Base-by-base conservation (phyloP, 2,329 filamentous ascomycete species). In the Capronia americana region DNA sequence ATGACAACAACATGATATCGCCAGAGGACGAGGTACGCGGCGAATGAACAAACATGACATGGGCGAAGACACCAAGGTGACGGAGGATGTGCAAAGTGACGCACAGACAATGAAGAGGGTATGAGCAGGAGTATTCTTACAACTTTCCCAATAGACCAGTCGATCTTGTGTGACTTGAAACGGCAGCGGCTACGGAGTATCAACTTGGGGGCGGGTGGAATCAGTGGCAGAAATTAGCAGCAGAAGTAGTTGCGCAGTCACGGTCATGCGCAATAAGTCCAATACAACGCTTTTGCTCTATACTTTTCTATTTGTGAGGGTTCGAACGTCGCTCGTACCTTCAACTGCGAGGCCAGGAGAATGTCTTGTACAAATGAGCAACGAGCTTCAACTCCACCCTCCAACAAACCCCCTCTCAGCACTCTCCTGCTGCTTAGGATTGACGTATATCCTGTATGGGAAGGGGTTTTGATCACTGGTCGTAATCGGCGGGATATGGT, bases 401-500 rank as follows among this genome's bases (percentile, higher is more conserved):
- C 92, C 90, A 3, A 61, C 46, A 80, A 94, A 92, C 1, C 46
- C 91, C 85, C 64, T 89, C 87, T 57, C 91, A 88, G 92, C 92
- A 94, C 59, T 89, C 86, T 72, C 70, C 69, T 91, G 89, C 66
- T 89, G 85, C 74, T 92, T 92, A 64, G 92, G 92, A 75, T 96
- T 95, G 66, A 98, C 88, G 68, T 90, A 86, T 75, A 98, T 96
- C 78, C 93, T 90, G 79, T 96, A 98, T 0, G 94, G 94, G 75
- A 98, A 99, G 0, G 95, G 94, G 77, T 98, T 98, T 56, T 91
- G 84, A 69, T 94, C 92, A 75, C 89, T 93, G 24, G 93, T 95
- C 8, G 93, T 97, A 74, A 98, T 98, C 58, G 94, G 95, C 1
- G 95, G 95, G 71, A 99, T 98, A 78, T 98, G 95, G 75, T 96